Evolutionary conservation across 441 rosid genomes (phyloP), one percentile per base, ranked within the genome.

Genomic region (Codiaeum variegatum): DNA sequence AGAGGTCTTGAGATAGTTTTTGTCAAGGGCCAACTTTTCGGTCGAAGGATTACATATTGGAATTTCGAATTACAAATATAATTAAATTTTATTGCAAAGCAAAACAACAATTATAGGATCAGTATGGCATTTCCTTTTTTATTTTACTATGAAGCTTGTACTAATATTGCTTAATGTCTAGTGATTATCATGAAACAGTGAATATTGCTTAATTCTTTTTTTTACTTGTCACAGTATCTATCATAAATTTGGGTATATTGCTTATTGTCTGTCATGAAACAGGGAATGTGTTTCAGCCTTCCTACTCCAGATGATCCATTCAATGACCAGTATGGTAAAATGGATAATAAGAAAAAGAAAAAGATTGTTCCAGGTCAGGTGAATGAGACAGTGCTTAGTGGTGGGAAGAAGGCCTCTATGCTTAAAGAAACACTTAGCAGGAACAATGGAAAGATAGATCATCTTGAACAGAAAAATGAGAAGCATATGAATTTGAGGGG

Each of bases 201-300:
- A 46, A 4, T 16, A 8, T n/a, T 51, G n/a, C 23, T n/a, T 66
- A 10, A 49, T 38, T 52, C n/a, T 76, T 12, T 6, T 9, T 67
- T 34, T 21, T 76, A 66, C 36, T 62, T 70, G 18, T 7, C 61
- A 26, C 56, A 34, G 29, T 67, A 67, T 36, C 36, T 40, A 19
- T 68, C 23, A 10, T 75, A 75, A 63, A 71, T n/a, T n/a, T n/a
- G n/a, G n/a, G n/a, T n/a, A n/a, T n/a, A n/a, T n/a, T n/a, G n/a
- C n/a, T n/a, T n/a, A n/a, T n/a, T n/a, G 70, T 36, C 36, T 40
- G 16, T 68, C 23, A 10, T 75, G 76, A 63, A 71, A 60, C 84
- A 92, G 97, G 97, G 97, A 29, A 94, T 94, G 98, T 94, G 97
- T 73, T 94, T 86, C 79, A 89, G 91, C 79, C 97, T 94, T 73